Base-by-base conservation (phyloP, 164 flowering plant genomes). In the Tetrastigma voinierianum region DNA sequence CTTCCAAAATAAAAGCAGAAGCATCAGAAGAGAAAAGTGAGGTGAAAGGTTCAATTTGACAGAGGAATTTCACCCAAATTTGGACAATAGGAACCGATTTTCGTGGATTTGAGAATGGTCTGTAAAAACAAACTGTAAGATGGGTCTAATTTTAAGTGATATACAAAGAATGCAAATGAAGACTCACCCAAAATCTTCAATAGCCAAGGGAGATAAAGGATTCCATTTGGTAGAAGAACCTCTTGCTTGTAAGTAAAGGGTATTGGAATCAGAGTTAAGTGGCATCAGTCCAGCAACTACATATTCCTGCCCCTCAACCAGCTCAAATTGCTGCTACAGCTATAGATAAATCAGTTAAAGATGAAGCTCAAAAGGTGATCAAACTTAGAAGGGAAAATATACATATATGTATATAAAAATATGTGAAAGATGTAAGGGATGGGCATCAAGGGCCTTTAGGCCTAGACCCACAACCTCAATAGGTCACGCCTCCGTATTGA, bases 101-200 rank as follows among this genome's bases (percentile, higher is more conserved):
- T n/a, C n/a, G 96, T 62, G 96, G 91, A 65, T 59, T 75, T 71
- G 79, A 93, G 74, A 91, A 95, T 19, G 96, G 86, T 81, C 99
- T 95, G 67, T 51, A 76, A 46, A n/a, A 68, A 43, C 55, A 13
- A 58, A 51, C 15, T 15, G 62, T 70, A 44, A 72, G 58, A 56
- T 63, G 53, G 61, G 57, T 61, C 74, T 62, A 55, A 46, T 62
- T 65, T 32, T 18, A 10, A 17, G 20, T 19, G 32, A 48, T 49
- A 67, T 3, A 59, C 19, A 15, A 10, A 53, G 7, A 60, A 56
- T 47, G 48, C 7, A 64, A 43, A 54, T 14, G 49, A 56, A 64
- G 19, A 78, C 96, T 72, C 82, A 91, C 98, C 75, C 76, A 73
- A 87, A 93, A 53, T 59, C 63, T 68, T 82, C 80, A 55, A 48